Percentiles rank a stretch among this genome's conserved stretches.
These are phyloP conservation scores for Melaleuca quinquenervia DNA, from an alignment of 345 rosid genomes.

Conservation along the genomic window DNA sequence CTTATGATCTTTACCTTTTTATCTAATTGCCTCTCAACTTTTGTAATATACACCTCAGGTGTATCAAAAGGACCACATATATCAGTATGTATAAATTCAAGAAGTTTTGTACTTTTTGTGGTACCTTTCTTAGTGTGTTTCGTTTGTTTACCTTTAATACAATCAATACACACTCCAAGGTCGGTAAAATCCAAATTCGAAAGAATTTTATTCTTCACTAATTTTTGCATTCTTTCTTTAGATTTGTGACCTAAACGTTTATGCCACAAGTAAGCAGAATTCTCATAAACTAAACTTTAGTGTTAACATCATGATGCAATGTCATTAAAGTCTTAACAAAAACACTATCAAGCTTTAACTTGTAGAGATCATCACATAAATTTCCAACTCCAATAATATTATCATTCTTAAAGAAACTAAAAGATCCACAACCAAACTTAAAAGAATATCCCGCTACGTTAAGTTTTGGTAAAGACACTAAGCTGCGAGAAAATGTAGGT, in stretches of 20 bases:
- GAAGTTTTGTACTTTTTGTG: neutral
- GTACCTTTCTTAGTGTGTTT: neutral
- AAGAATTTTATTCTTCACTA: neutral
- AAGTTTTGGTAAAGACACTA: too few relatives aligned
- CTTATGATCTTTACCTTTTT: slow-evolving; percentile 2
- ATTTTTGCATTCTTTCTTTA: neutral
- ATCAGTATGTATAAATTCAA: neutral
- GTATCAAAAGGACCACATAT: neutral
- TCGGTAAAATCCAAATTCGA: neutral
- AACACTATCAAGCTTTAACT: neutral
- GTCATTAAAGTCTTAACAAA: neutral
- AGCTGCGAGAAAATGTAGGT: too few relatives aligned
- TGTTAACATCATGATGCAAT: neutral
- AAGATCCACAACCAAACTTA: too few relatives aligned
- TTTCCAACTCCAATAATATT: neutral
- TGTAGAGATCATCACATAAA: slow-evolving; percentile 5
- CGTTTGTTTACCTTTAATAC: neutral
- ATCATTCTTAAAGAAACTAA: too few relatives aligned
- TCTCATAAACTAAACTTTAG: neutral
- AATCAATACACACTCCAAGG: neutral
- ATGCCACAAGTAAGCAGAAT: neutral
- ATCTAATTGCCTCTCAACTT: slow-evolving; percentile 2
- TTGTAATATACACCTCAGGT: neutral
- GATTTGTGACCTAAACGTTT: neutral
- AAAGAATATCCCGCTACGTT: too few relatives aligned